These are phyloP conservation scores for Saccharomyces hybrid DNA, from an alignment of 1,139 yeast species.

Conservation along the genomic window DNA sequence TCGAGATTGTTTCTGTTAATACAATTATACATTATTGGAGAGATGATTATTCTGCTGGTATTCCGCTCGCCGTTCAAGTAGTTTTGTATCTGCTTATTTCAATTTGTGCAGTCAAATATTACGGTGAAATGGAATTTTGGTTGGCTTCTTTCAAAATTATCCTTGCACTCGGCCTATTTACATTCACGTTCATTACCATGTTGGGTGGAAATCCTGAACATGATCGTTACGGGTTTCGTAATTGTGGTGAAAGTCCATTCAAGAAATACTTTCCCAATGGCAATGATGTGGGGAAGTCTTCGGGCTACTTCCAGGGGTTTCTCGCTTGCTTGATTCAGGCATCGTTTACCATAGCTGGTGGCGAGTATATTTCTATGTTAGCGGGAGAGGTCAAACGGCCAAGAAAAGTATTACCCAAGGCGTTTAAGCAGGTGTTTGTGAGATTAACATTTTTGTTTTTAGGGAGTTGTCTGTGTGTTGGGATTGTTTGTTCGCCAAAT, in stretches of 20 bases:
- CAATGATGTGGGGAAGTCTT: conserved; percentile 23
- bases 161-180: conserved; percentile 61
- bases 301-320: conserved; percentile 69
- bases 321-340: conserved; percentile 54
- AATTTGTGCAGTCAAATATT: conserved; percentile 60
- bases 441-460: conserved; percentile 65
- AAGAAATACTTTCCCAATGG: conserved; percentile 52
- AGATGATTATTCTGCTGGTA: conserved; percentile 62
- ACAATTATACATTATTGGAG: conserved; percentile 75
- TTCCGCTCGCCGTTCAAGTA: conserved; percentile 55
- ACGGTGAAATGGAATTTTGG: conserved; percentile 82
- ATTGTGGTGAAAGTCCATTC: conserved; percentile 53
- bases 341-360: conserved; percentile 71
- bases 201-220: conserved; percentile 72
- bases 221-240: conserved; percentile 60
- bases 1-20: conserved; percentile 74
- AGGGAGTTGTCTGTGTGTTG: conserved; percentile 53
- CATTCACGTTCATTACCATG: conserved; percentile 73
- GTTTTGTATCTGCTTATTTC: conserved; percentile 56
- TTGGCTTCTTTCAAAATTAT: conserved; percentile 65
- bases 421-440: conserved; percentile 69
- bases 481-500: conserved; percentile 48
- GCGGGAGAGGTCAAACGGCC: conserved; percentile 82
- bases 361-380: conserved; percentile 76
- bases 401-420: conserved; percentile 65